Evolutionary conservation across 2,329 filamentous ascomycete species (phyloP), one percentile per base, ranked within the genome.

Genomic region (Colletotrichum sp.): DNA sequence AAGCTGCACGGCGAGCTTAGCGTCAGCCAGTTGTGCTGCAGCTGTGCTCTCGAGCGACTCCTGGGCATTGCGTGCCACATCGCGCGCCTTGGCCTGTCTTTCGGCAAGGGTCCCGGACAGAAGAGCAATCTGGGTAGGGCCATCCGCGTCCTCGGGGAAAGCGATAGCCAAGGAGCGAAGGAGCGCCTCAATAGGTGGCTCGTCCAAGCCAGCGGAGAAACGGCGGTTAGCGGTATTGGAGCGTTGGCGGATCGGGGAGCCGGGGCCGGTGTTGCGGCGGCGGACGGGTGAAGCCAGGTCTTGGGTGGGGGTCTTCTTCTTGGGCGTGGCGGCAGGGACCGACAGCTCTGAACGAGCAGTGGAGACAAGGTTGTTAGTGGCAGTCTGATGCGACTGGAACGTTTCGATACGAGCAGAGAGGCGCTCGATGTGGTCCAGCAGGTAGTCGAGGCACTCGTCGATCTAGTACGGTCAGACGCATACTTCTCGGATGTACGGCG

Each of bases 371-470:
- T 83, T 79, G 0, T 79, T 78, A 1, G 86, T 80, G 4, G 87
- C 85, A 10, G 80, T 75, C 68, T 88, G 87, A 79, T 91, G 88
- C 2, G 87, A 88, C 49, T 88, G 86, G 68, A 87, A 84, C 4
- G 85, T 85, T 64, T 88, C 84, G 4, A 89, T 81, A 30, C 87
- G 86, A 5, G 83, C 78, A 4, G 85, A 82, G 5, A 91, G 83
- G 2, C 85, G 82, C 13, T 84, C 81, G 7, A 88, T 85, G n/a
- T 88, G 87, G 39, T 88, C 86, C 4, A 90, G 82, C 1, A 92
- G 83, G 75, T 90, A 88, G 68, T 87, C 84, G 2, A 92, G 83
- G 75, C 90, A 92, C 24, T 88, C 85, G 44, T 88, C 84, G 24
- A 91, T 87, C 90, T 92, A 62, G 1, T 1, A 18, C 0, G 5